Base-by-base conservation (phyloP, 139 green algal genomes). In the Coelastrella sp. region DNA sequence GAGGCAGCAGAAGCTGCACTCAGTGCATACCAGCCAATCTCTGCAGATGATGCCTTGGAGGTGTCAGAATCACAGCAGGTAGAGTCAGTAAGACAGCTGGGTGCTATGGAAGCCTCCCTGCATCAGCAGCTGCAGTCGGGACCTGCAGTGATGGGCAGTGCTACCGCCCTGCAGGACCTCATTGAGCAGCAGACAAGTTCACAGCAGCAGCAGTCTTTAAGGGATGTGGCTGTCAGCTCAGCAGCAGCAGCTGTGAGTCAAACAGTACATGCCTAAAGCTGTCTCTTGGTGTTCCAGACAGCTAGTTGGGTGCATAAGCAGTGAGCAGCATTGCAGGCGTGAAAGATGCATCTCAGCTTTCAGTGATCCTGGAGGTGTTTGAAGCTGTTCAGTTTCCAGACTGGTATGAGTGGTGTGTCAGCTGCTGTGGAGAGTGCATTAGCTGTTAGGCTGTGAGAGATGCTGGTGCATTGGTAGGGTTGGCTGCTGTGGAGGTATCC, bases 131-230 rank as follows among this genome's bases (percentile, higher is more conserved):
- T 87, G 30, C 27, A 62, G 53, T 38, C 69, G 1, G 82, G 41
- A 2, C 82, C 82, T 69, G 82, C 82, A 7, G 67, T 87, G 2
- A 87, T 87, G 82, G 82, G 82, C 40, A 50, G 48, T 17, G 45
- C 80, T 4, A 57, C 48, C 34, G 69, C 64, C 53, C 27, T 87
- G 45, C 48, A 69, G 15, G 53, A 78, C 38, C 71, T 87, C 19
- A 57, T 69, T 50, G 35, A 45, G 27, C 62, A 76, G 62, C 79
- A 68, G 79, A 27, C 37, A 21, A 15, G 23, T 15, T 34, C 13
- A 37, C 50, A 82, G 50, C 78, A 73, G 34, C 66, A 62, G 48
- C 80, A 32, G 50, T 86, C 80, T 6, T 15, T 86, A 3, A 68
- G 40, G 13, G 66, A 80, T 38, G 71, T 35, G 25, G 80, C 80